These are phyloP conservation scores for Hymenochaete sp. DNA, from an alignment of 1,284 basidiomycete species.

Conservation along the genomic window DNA sequence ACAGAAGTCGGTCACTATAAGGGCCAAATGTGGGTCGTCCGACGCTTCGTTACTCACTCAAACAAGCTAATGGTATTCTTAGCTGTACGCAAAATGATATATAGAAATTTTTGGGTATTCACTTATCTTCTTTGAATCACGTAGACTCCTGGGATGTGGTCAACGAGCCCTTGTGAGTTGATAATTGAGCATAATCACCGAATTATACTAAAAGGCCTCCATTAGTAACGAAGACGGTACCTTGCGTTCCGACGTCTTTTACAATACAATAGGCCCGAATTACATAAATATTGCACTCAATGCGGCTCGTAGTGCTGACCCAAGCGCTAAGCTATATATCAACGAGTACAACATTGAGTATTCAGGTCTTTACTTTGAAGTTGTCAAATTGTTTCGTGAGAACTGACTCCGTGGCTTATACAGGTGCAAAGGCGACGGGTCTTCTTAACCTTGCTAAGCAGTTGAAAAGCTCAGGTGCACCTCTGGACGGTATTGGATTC, in stretches of 20 bases:
- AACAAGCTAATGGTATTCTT: too few species aligned
- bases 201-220: neutral
- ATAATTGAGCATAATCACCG: neutral
- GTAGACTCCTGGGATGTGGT: slow-evolving; percentile 20
- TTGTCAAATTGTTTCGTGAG: too few species aligned
- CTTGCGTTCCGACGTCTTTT: slow-evolving; percentile 29
- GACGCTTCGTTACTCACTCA: neutral
- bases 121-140: too few species aligned
- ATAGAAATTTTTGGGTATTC: too few species aligned
- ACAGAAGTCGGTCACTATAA: slow-evolving; percentile 19
- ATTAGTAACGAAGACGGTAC: slow-evolving; percentile 33
- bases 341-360: slow-evolving; percentile 32
- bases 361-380: slow-evolving; percentile 18
- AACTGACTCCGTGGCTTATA: neutral
- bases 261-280: slow-evolving; percentile 27
- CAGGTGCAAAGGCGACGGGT: slow-evolving; percentile 37
- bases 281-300: slow-evolving; percentile 31
- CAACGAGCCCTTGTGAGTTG: slow-evolving; percentile 18
- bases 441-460: slow-evolving; percentile 37
- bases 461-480: slow-evolving; percentile 34
- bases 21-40: slow-evolving; percentile 17
- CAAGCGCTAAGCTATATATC: slow-evolving; percentile 29
- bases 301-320: slow-evolving; percentile 30
- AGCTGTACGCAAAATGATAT: too few species aligned
- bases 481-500: slow-evolving; percentile 43